Base-by-base conservation (phyloP, 139 green algal genomes). In the Coelastrella sp. region DNA sequence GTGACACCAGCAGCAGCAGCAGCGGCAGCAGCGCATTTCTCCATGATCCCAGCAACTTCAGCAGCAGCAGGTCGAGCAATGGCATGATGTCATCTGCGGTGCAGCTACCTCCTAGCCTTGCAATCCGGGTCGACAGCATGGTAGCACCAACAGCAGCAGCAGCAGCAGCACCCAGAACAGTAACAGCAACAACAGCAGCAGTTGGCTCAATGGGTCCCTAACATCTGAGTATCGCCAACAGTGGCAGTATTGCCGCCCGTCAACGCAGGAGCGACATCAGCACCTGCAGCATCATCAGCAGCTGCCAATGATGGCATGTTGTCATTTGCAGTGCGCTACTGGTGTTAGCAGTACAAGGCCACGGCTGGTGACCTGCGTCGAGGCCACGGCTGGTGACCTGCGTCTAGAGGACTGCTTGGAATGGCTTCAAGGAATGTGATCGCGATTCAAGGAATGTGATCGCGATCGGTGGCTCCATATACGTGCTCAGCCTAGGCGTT, bases 111-210 rank as follows among this genome's bases (percentile, higher is more conserved):
- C 66, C 83, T 57, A 22, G 83, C 6, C 68, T 88, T 8, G 61
- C 83, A 16, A 23, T 20, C 4, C 80, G 83, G 83, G 83, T 88
- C 5, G 83, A 88, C 19, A 68, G 54, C 68, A 66, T 80, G 59
- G 17, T 64, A 57, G 58, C 47, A 32, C 2, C 80, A 58, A 22
- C 77, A 83, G 47, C 13, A 86, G 59, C 7, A 73, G 14, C 80
- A 57, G 57, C 47, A 5, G 78, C 76, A 20, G 11, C 32, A 47
- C 32, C 76, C 2, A 32, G 23, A 84, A 23, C 54, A 84, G 74
- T 22, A 80, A 77, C 71, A 77, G 16, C 16, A 16, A 22, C 11
- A 13, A 47, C 32, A 47, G 32, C 32, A 47, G 32, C 32, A 47
- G 32, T 47, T 47, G 32, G 32, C 32, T 47, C 32, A 47, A 47